Percentiles rank a stretch among this genome's conserved stretches.
Conservation (phyloP, 2,329 filamentous ascomycete species). For the Trichoderma sp. region DNA sequence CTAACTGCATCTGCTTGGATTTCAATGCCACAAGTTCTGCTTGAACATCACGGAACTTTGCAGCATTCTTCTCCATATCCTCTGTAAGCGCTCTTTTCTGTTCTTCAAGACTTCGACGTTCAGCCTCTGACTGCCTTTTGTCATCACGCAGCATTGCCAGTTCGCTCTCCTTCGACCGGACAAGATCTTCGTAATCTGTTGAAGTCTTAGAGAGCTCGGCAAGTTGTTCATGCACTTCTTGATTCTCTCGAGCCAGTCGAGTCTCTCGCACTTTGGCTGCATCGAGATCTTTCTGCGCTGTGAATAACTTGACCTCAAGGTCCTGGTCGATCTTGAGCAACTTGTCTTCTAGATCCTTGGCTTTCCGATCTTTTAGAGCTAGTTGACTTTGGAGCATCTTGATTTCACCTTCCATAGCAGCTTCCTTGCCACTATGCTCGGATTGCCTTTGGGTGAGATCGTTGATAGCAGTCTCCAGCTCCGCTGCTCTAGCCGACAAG, state of each 20-base stretch:
- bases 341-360: slow-evolving; percentile 82
- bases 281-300: slow-evolving; percentile 77
- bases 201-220: slow-evolving; percentile 86
- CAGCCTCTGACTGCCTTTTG: slow-evolving; percentile 78
- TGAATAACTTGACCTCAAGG: slow-evolving; percentile 78
- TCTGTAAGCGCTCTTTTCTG: slow-evolving; percentile 70
- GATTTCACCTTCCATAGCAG: slow-evolving; percentile 77
- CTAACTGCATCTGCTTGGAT: slow-evolving; percentile 78
- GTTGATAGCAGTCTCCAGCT: slow-evolving; percentile 70
- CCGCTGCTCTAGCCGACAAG: slow-evolving; percentile 65
- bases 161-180: slow-evolving; percentile 92
- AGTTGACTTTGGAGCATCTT: slow-evolving; percentile 91
- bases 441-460: slow-evolving; percentile 71
- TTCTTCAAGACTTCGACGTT: slow-evolving; percentile 75
- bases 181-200: slow-evolving; percentile 91
- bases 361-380: slow-evolving; percentile 83
- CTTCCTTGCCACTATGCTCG: slow-evolving; percentile 74
- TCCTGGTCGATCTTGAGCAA: slow-evolving; percentile 86
- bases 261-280: slow-evolving; percentile 72
- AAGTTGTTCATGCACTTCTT: slow-evolving; percentile 80
- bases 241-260: slow-evolving; percentile 77
- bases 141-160: slow-evolving; percentile 82
- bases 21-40: slow-evolving; percentile 85
- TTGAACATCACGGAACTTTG: slow-evolving; percentile 78
- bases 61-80: slow-evolving; percentile 78